A percentile compares a stretch with the other conserved stretches of the same genome.
phyloP scores from a whole-genome alignment of 441 rosid genomes.

The Bruguiera hainesii region DNA sequence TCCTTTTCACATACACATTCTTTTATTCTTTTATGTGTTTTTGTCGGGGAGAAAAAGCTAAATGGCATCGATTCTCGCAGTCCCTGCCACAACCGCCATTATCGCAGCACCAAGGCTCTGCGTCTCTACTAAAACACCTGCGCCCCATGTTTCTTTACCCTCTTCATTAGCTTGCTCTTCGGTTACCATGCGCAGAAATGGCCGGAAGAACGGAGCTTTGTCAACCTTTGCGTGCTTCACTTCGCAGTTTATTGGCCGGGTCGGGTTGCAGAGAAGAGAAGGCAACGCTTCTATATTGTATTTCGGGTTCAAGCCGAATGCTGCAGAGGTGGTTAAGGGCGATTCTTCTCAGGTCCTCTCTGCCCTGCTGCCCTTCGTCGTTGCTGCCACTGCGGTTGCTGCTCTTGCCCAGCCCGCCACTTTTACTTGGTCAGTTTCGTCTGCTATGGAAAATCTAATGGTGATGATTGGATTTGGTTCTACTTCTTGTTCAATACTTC shows the following conservation, averaged over 20 bases:
- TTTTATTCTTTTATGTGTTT: not conserved
- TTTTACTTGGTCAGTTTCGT: constrained; percentile 60
- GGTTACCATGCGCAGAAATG: constrained; percentile 11
- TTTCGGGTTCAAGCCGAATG: constrained; percentile 46
- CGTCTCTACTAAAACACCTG: constrained; percentile 8
- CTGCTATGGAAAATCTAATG: not conserved
- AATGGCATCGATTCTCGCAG: constrained; percentile 26
- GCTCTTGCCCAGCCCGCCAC: constrained; percentile 79
- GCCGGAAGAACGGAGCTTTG: constrained; percentile 21
- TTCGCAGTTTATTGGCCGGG: constrained; percentile 54
- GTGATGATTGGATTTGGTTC: not conserved
- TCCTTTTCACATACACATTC: not conserved
- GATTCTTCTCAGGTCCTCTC: constrained; percentile 75
- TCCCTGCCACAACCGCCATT: constrained; percentile 12
- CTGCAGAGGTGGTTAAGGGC: constrained; percentile 22
- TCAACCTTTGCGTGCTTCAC: constrained; percentile 48
- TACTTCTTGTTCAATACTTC: not conserved
- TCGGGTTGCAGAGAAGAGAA: constrained; percentile 49
- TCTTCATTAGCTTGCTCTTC: constrained; percentile 13
- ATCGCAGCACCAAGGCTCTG: constrained; percentile 25
- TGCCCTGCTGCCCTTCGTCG: constrained; percentile 90
- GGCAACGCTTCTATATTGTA: constrained; percentile 48
- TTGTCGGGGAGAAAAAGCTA: not conserved
- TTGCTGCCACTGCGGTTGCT: constrained; percentile 74
- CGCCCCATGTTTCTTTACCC: not conserved